Conservation (phyloP, 345 rosid genomes). For the Cardamine resedifolia region DNA sequence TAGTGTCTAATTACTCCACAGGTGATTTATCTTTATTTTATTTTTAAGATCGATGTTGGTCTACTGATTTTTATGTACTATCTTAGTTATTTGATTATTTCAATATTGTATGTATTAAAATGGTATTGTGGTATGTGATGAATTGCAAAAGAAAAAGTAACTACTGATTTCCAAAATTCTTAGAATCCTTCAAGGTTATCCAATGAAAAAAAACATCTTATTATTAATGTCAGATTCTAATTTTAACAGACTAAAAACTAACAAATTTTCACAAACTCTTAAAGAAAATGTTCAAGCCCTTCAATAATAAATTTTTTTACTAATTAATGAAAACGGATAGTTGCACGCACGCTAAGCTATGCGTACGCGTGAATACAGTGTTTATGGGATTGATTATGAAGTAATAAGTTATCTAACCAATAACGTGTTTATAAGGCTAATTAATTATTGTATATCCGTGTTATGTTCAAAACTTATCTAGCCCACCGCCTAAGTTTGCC, state of each 20-base stretch:
- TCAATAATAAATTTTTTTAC: not conserved
- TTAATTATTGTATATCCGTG: not conserved
- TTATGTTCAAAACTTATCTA: not conserved
- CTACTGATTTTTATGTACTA: no score
- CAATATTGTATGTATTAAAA: not conserved
- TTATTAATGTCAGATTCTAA: not conserved
- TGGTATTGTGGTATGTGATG: not conserved
- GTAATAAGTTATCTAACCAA: not conserved
- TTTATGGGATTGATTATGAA: not conserved
- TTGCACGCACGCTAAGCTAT: constrained; percentile 15
- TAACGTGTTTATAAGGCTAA: constrained; percentile 1
- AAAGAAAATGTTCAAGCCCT: not conserved
- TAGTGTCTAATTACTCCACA: not conserved
- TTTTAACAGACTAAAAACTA: not conserved
- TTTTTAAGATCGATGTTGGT: no score
- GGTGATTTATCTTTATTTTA: not conserved
- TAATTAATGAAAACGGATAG: not conserved
- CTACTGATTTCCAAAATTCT: not conserved
- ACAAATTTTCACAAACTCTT: not conserved
- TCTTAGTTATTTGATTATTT: not conserved
- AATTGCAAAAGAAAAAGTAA: not conserved
- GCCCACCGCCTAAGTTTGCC: not conserved
- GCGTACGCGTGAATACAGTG: constrained; percentile 1
- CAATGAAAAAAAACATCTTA: not conserved
- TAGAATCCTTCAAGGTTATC: not conserved